These are phyloP conservation scores for Aspergillus kassunensis DNA, from an alignment of 495 filamentous ascomycete genomes.

Conservation along the genomic window DNA sequence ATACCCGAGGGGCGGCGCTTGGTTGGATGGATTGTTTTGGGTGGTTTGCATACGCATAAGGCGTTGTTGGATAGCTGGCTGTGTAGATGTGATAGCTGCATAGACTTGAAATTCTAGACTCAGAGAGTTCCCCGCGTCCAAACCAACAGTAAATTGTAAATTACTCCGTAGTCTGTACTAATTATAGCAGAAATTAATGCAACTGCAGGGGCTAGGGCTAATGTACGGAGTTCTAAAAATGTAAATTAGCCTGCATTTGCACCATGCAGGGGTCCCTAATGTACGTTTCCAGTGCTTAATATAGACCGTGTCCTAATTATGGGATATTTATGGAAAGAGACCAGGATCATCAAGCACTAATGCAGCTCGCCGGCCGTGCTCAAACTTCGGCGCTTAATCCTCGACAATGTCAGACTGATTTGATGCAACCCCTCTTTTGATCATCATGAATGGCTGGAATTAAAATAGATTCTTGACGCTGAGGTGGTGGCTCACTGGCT, in stretches of 20 bases:
- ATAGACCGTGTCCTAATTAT: slow-evolving; percentile 7
- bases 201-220: no score
- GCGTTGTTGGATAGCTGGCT: slow-evolving; percentile 10
- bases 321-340: neutral
- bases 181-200: neutral
- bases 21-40: neutral
- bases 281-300: slow-evolving; percentile 1
- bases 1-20: neutral
- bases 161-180: no score
- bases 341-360: slow-evolving; percentile 4
- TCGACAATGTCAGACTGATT: no score
- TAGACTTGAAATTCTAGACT: no score
- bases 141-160: no score
- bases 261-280: slow-evolving; percentile 3
- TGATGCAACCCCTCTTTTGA: no score
- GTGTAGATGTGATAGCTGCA: no score
- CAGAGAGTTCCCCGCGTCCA: no score
- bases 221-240: slow-evolving; percentile 2
- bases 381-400: slow-evolving; percentile 1
- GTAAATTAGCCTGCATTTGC: slow-evolving; percentile 6
- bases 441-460: no score
- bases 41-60: slow-evolving; percentile 1
- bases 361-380: slow-evolving; percentile 5
- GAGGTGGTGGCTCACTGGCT: neutral
- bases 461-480: no score